Base-by-base conservation (phyloP, 176 grass and related monocot species). In the Rhynchospora tenuis region DNA sequence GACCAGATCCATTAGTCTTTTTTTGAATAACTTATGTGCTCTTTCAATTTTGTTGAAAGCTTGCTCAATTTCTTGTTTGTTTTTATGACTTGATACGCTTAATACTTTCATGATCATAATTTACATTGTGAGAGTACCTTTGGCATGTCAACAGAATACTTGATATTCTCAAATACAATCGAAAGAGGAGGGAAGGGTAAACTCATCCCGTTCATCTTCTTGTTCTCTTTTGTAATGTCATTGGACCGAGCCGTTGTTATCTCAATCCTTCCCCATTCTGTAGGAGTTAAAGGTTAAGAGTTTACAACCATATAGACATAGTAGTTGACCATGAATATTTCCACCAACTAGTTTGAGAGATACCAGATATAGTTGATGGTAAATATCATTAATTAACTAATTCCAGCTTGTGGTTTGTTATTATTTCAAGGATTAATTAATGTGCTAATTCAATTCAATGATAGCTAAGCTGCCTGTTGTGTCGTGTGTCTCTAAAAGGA, bases 61-160 rank as follows among this genome's bases (percentile, higher is more conserved):
- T 33, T 45, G 31, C 15, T 47, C 26, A 76, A 17, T 43, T 1
- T 77, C 9, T 87, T 74, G 77, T 13, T 48, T 55, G 81, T 78
- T 29, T 22, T 0, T 22, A 26, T 12, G 59, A n/a, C n/a, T n/a
- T n/a, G n/a, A n/a, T n/a, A n/a, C n/a, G n/a, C n/a, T n/a, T n/a
- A n/a, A n/a, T n/a, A n/a, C n/a, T n/a, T n/a, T n/a, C n/a, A n/a
- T n/a, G n/a, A n/a, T n/a, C n/a, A n/a, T 17, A 23, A 22, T 33
- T 69, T 15, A 14, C 55, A 12, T 81, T 33, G 54, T 47, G 4
- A 19, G 73, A 65, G 5, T 81, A 44, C 59, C 47, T 81, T 79
- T 80, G 88, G 88, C 84, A 90, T 84, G 64, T 90, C 80, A 1
- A 90, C 84, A 17, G 88, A 90, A 65, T 90, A 90, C 79, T 71